Conservation (phyloP, 495 filamentous ascomycete species). For the Lasiosphaeriaceae sp. region DNA sequence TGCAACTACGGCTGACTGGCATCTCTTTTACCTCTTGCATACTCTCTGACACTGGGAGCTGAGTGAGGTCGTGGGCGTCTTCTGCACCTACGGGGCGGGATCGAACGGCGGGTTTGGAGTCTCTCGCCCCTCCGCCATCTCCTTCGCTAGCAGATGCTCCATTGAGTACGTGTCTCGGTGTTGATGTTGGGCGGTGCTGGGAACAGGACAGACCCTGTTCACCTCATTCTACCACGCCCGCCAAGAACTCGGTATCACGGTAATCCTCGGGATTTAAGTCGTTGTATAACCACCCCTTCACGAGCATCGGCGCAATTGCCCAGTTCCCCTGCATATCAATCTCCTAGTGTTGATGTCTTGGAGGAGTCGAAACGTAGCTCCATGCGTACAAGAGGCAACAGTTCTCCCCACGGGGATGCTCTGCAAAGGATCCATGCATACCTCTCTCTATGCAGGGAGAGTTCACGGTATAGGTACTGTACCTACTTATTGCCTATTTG, state of each 20-base stretch:
- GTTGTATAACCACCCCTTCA: background rate
- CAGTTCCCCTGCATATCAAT: background rate
- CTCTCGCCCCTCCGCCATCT: background rate
- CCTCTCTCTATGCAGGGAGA: too few relatives aligned
- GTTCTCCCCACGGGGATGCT: too few relatives aligned
- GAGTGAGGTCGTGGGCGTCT: background rate
- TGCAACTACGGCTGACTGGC: background rate
- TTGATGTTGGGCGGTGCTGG: too few relatives aligned
- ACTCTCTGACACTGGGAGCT: background rate
- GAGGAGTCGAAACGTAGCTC: background rate
- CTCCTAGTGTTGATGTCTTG: background rate
- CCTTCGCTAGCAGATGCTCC: too few relatives aligned
- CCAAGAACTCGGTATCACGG: background rate
- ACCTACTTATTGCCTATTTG: too few relatives aligned
- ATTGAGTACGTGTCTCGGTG: too few relatives aligned
- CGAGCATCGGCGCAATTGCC: background rate
- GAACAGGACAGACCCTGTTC: too few relatives aligned
- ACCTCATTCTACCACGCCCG: too few relatives aligned
- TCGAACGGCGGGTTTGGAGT: background rate
- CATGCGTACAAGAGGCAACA: background rate
- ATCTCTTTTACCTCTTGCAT: background rate
- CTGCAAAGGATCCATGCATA: too few relatives aligned
- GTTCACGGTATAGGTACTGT: too few relatives aligned
- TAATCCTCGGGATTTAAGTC: background rate
- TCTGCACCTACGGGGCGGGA: background rate